Evolutionary conservation across 2,329 filamentous ascomycete genomes (phyloP), one percentile per base, ranked within the genome.

Genomic region (Neospermospora avenae): DNA sequence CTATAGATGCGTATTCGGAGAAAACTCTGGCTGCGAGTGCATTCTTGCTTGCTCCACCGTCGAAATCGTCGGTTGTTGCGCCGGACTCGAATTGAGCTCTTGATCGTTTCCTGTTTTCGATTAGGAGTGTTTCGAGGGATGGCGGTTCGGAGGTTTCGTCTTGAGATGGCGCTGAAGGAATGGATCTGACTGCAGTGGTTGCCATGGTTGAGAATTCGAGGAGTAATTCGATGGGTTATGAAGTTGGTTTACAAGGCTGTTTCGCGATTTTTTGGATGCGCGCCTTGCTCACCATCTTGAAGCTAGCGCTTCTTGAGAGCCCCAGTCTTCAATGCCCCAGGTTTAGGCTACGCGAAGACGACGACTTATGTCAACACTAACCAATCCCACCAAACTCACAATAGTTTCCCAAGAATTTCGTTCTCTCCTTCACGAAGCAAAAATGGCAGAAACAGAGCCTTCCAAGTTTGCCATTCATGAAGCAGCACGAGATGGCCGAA

Each of bases 401-500:
- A 20, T 11, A 18, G n/a, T n/a, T n/a, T n/a, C n/a, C n/a, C n/a
- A n/a, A n/a, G n/a, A n/a, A n/a, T n/a, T n/a, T n/a, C n/a, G n/a
- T n/a, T n/a, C n/a, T 16, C 10, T 42, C 35, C 35, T 41, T 22
- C 18, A 14, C 20, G 42, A 13, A 42, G 28, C 28, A 31, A 51
- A 46, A 35, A 63, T 55, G 51, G 16, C 46, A 3, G 31, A 53
- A 34, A 67, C 62, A 58, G 73, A 77, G 51, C 74, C 78, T 60
- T 79, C 85, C 55, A 91, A 88, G 69, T 97, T 87, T 68, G 89
- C 91, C 28, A 87, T 97, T 45, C 93, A 98, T 72, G 90, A 90
- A 66, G 93, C 93, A 44, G 88, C 89, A 63, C 84, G 93, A 59
- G 91, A 96, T 74, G 92, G 93, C 44, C 89, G 85, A 79, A 82